A percentile compares a stretch with the other conserved stretches of the same genome.
phyloP scores from a whole-genome alignment of 1,284 basidiomycete species.

The Chalciporus sp. region DNA sequence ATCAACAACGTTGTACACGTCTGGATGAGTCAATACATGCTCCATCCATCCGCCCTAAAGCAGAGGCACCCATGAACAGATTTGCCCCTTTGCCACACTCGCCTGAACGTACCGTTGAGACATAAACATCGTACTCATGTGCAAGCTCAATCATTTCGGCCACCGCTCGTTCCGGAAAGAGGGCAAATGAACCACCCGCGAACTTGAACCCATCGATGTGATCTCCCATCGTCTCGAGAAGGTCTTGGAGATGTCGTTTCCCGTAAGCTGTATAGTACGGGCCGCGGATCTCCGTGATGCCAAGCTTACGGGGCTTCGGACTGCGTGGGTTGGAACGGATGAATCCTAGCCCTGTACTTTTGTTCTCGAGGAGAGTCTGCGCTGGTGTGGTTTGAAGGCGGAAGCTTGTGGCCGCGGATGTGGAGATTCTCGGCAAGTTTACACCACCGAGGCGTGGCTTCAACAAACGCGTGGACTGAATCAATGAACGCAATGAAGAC shows the following conservation, averaged over 20 bases:
- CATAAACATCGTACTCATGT: conserved; percentile 16
- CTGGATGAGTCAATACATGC: conserved; percentile 14
- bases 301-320: conserved; percentile 12
- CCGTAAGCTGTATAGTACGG: conserved; percentile 45
- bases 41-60: conserved; percentile 20
- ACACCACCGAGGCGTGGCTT: neutral
- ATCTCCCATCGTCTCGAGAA: conserved; percentile 40
- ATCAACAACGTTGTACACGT: conserved; percentile 11
- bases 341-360: conserved; percentile 13
- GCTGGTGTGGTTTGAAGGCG: neutral
- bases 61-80: neutral
- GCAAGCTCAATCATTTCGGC: conserved; percentile 18
- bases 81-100: neutral
- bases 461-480: neutral
- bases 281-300: conserved; percentile 17
- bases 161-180: conserved; percentile 39
- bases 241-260: conserved; percentile 41
- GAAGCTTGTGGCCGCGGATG: neutral
- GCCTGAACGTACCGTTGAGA: conserved; percentile 16
- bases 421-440: neutral
- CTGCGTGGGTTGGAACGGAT: conserved; percentile 9
- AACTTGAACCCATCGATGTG: conserved; percentile 52
- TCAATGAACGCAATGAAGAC: neutral
- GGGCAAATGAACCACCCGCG: conserved; percentile 47
- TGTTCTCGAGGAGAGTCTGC: conserved; percentile 10